Conservation (phyloP, 129 eudicot species). For the Arctium lappa region DNA sequence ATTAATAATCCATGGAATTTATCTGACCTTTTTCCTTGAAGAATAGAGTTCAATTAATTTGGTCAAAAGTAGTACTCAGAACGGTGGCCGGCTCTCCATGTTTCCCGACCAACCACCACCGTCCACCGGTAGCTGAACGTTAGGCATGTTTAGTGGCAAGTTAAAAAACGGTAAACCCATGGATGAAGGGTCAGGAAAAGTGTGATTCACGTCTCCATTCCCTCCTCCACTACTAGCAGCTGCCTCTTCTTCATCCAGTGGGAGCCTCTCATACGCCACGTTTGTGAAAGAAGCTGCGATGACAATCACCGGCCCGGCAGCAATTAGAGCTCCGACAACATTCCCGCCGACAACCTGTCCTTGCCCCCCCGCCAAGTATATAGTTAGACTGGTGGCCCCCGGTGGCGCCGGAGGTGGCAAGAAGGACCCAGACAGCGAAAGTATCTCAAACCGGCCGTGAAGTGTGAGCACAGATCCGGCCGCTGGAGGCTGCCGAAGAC, state of each 20-base stretch:
- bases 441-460: slow-evolving; percentile 80
- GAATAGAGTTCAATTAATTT: not conserved
- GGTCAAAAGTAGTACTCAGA: slow-evolving; percentile 10
- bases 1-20: slow-evolving; percentile 11
- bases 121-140: slow-evolving; percentile 54
- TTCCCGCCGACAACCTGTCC: slow-evolving; percentile 78
- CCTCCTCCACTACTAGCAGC: slow-evolving; percentile 31
- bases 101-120: slow-evolving; percentile 49
- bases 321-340: slow-evolving; percentile 72
- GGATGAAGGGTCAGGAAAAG: slow-evolving; percentile 54
- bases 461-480: slow-evolving; percentile 67
- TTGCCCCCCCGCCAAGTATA: slow-evolving; percentile 86
- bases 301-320: slow-evolving; percentile 74
- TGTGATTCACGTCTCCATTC: slow-evolving; percentile 27
- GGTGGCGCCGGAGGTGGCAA: slow-evolving; percentile 91
- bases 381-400: slow-evolving; percentile 73
- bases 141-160: slow-evolving; percentile 58
- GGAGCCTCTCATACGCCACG: slow-evolving; percentile 81
- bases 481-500: slow-evolving; percentile 63
- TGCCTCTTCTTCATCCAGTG: slow-evolving; percentile 66
- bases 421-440: slow-evolving; percentile 72
- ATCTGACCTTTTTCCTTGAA: slow-evolving; percentile 28
- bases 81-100: slow-evolving; percentile 43
- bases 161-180: slow-evolving; percentile 76
- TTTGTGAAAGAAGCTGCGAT: slow-evolving; percentile 81